A percentile compares a stretch with the other conserved stretches of the same genome.
Evolutionary conservation across 805 yeast genomes (phyloP).

Genomic region (Yamadazyma phyllophila): DNA sequence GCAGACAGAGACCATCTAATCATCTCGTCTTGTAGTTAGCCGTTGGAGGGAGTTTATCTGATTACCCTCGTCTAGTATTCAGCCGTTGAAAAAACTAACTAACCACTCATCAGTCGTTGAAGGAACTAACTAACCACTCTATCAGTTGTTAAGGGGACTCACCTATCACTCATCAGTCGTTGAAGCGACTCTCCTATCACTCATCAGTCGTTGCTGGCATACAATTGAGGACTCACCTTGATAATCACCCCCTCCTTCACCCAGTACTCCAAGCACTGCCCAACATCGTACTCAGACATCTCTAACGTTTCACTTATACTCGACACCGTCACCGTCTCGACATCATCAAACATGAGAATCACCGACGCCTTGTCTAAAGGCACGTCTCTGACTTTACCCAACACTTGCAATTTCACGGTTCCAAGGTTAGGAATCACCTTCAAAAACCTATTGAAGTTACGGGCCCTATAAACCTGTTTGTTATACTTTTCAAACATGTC

Average conservation of each 20-base stretch:
- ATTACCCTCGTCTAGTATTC: too few relatives aligned
- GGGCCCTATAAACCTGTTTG: slow-evolving; percentile 31
- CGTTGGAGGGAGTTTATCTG: too few relatives aligned
- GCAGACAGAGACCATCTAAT: too few relatives aligned
- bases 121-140: too few relatives aligned
- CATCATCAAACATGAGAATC: slow-evolving; percentile 46
- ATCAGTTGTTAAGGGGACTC: too few relatives aligned
- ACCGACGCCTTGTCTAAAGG: slow-evolving; percentile 71
- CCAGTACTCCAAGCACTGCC: slow-evolving; percentile 58
- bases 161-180: too few relatives aligned
- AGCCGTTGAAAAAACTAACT: too few relatives aligned
- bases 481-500: slow-evolving; percentile 44
- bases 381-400: slow-evolving; percentile 41
- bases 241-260: slow-evolving; percentile 52
- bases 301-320: slow-evolving; percentile 34
- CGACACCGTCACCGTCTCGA: slow-evolving; percentile 31
- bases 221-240: slow-evolving; percentile 1
- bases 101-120: too few relatives aligned
- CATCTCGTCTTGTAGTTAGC: too few relatives aligned
- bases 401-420: slow-evolving; percentile 54
- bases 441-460: slow-evolving; percentile 59
- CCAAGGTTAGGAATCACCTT: slow-evolving; percentile 61
- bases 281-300: slow-evolving; percentile 42
- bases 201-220: slow-evolving; percentile 52
- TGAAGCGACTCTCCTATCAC: neutral